Evolutionary conservation across 306 rosid species (phyloP).

Genomic region (Begonia loranthoides): DNA sequence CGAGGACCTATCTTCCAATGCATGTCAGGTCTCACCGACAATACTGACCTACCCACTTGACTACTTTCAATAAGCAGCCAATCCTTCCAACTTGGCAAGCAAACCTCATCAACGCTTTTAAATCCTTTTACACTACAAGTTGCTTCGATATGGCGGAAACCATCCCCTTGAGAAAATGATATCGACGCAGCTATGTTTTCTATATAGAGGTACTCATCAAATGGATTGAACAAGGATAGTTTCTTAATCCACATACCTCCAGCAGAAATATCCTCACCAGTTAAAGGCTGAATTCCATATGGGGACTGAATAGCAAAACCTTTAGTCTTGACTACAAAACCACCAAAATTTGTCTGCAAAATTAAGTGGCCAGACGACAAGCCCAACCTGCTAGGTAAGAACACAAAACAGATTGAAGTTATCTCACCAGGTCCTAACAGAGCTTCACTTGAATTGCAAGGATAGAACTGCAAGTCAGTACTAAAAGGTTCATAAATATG

Average conservation of each 20-base stretch:
- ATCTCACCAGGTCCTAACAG: conserved; percentile 68
- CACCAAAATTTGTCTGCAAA: conserved; percentile 87
- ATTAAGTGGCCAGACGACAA: conserved; percentile 63
- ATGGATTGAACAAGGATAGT: conserved; percentile 66
- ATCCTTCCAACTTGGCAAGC: conserved; percentile 40
- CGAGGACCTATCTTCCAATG: conserved; percentile 81
- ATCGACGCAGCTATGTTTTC: conserved; percentile 67
- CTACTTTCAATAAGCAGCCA: conserved; percentile 45
- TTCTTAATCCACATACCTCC: conserved; percentile 66
- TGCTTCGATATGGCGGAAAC: conserved; percentile 48
- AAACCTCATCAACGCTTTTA: conserved; percentile 29
- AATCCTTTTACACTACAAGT: conserved; percentile 41
- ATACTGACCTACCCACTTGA: conserved; percentile 40
- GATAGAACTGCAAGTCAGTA: conserved; percentile 74
- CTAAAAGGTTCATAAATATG: conserved; percentile 86
- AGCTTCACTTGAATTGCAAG: conserved; percentile 72
- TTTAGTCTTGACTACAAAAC: conserved; percentile 66
- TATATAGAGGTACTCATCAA: conserved; percentile 58
- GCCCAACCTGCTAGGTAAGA: conserved; percentile 69
- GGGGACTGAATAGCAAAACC: conserved; percentile 76
- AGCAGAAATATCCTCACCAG: conserved; percentile 39
- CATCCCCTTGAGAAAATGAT: conserved; percentile 49
- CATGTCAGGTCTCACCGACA: conserved; percentile 56
- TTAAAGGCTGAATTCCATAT: conserved; percentile 54
- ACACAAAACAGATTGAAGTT: conserved; percentile 51